Conservation (phyloP, 179 eudicot genomes). For the Silene coronaria region DNA sequence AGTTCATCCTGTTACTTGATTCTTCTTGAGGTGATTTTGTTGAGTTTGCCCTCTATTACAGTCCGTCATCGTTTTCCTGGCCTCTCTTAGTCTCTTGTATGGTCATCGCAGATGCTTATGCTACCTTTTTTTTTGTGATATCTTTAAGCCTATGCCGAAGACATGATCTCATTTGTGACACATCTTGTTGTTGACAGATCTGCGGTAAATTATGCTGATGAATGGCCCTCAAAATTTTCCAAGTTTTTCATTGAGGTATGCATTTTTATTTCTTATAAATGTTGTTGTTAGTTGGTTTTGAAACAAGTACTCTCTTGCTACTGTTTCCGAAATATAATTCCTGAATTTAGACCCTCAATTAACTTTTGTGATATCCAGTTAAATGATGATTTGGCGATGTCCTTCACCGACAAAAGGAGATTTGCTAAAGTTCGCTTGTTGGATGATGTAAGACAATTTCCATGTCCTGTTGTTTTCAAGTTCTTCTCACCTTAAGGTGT, state of each 20-base stretch:
- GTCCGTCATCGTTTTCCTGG: not conserved
- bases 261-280: not conserved
- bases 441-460: constrained; percentile 46
- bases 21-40: not conserved
- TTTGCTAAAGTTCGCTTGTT: constrained; percentile 94
- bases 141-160: not conserved
- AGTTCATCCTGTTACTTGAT: not conserved
- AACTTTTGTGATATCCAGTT: constrained; percentile 42
- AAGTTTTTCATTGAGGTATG: constrained; percentile 85
- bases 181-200: constrained; percentile 52
- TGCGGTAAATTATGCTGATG: constrained; percentile 78
- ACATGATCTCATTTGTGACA: not conserved
- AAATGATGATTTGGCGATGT: constrained; percentile 85
- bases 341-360: constrained; percentile 4
- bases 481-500: constrained; percentile 9
- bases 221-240: constrained; percentile 97
- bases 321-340: not conserved
- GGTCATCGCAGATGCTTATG: not conserved
- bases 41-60: not conserved
- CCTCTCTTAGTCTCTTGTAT: not conserved
- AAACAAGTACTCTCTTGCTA: not conserved
- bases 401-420: constrained; percentile 96
- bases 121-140: not conserved
- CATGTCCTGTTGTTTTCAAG: constrained; percentile 1
- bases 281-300: not conserved